phyloP scores from a whole-genome alignment of 805 yeast genomes.

The Candida dajiaensis region DNA sequence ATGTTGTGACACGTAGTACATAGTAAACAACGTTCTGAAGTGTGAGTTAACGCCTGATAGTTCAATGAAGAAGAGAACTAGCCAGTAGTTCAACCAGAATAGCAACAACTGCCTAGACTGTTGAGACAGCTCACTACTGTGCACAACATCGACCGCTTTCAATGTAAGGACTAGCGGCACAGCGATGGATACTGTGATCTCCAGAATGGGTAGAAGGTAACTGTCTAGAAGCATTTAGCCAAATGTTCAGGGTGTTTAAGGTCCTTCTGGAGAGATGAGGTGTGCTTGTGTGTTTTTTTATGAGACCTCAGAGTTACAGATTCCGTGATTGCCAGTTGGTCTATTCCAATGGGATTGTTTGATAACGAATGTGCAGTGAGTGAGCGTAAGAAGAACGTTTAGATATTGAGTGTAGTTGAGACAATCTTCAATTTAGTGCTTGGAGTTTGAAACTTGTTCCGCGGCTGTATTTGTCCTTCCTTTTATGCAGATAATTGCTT shows the following conservation, averaged over 20 bases:
- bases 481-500: neutral
- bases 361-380: neutral
- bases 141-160: constrained; percentile 12
- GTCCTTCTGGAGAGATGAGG: neutral
- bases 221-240: constrained; percentile 10
- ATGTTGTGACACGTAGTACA: constrained; percentile 8
- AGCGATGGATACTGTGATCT: constrained; percentile 7
- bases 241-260: neutral
- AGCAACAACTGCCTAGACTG: constrained; percentile 4
- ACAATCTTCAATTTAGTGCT: too few relatives aligned
- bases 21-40: constrained; percentile 9
- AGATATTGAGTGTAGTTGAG: neutral
- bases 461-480: neutral
- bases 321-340: neutral
- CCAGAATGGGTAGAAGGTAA: constrained; percentile 13
- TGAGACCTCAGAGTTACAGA: neutral
- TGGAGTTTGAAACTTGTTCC: too few relatives aligned
- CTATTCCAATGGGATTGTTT: neutral
- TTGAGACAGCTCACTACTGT: neutral
- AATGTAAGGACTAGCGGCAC: constrained; percentile 19
- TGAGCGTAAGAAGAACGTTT: neutral
- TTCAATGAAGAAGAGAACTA: constrained; percentile 7
- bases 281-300: neutral
- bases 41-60: constrained; percentile 14
- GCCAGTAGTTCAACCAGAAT: constrained; percentile 21